phyloP scores from a whole-genome alignment of 257 asterid genomes.

The Lycium barbarum region DNA sequence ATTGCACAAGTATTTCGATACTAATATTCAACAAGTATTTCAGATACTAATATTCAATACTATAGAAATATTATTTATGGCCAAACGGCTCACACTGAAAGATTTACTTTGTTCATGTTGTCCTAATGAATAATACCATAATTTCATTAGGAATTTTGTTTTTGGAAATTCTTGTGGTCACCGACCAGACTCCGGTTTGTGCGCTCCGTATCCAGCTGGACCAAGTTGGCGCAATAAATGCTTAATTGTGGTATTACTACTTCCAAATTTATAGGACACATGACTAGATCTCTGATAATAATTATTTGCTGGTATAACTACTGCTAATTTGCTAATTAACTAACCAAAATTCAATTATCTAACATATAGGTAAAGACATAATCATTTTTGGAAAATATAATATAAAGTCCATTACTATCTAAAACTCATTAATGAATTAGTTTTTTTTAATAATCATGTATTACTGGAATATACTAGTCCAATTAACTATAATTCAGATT shows the following conservation, averaged over 20 bases:
- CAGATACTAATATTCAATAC: background rate
- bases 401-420: background rate
- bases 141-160: background rate
- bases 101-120: no score
- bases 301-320: slow-evolving; percentile 20
- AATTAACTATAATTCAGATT: background rate
- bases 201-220: slow-evolving; percentile 24
- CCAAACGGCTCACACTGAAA: no score
- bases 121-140: background rate
- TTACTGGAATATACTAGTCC: no score
- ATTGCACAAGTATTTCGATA: background rate
- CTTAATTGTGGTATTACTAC: background rate
- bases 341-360: background rate
- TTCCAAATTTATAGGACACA: background rate
- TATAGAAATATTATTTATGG: no score
- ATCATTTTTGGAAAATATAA: background rate
- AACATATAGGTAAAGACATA: background rate
- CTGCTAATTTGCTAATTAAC: background rate
- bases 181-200: slow-evolving; percentile 24
- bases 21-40: background rate
- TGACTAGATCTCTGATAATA: background rate
- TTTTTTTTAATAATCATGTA: no score
- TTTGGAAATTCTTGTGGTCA: background rate
- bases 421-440: no score
- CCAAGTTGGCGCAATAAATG: background rate